phyloP scores from a whole-genome alignment of 129 eudicot species.

The Sambucus nigra region DNA sequence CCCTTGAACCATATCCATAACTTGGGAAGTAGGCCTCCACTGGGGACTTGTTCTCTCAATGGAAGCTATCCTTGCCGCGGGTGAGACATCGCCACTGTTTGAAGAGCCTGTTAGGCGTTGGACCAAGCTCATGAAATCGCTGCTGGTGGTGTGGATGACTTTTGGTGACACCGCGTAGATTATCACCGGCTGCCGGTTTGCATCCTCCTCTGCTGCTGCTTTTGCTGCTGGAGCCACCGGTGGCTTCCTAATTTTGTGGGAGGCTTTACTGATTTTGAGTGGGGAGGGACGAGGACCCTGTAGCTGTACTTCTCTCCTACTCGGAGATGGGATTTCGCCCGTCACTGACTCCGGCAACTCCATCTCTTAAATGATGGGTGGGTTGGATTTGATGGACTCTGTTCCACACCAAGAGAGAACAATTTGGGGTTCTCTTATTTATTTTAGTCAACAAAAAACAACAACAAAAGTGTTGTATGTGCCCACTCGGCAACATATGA shows the following conservation, averaged over 20 bases:
- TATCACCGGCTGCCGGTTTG: constrained; percentile 34
- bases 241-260: constrained; percentile 44
- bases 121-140: constrained; percentile 38
- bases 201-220: not conserved
- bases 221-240: constrained; percentile 27
- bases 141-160: constrained; percentile 35
- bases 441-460: too few relatives aligned
- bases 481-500: too few relatives aligned
- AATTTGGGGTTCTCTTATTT: too few relatives aligned
- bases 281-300: constrained; percentile 60
- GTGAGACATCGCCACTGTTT: not conserved
- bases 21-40: constrained; percentile 2
- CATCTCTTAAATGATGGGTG: too few relatives aligned
- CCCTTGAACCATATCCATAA: constrained; percentile 15
- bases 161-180: constrained; percentile 57
- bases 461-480: too few relatives aligned
- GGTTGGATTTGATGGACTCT: too few relatives aligned
- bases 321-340: constrained; percentile 34
- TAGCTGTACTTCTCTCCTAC: constrained; percentile 23
- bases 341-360: constrained; percentile 2
- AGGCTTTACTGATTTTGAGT: constrained; percentile 41
- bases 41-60: constrained; percentile 35
- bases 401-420: too few relatives aligned
- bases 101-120: constrained; percentile 54
- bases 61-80: constrained; percentile 39